A percentile compares a stretch with the other conserved stretches of the same genome.
These are phyloP conservation scores for Penicillium taxi DNA, from an alignment of 495 filamentous ascomycete species.

Conservation along the genomic window DNA sequence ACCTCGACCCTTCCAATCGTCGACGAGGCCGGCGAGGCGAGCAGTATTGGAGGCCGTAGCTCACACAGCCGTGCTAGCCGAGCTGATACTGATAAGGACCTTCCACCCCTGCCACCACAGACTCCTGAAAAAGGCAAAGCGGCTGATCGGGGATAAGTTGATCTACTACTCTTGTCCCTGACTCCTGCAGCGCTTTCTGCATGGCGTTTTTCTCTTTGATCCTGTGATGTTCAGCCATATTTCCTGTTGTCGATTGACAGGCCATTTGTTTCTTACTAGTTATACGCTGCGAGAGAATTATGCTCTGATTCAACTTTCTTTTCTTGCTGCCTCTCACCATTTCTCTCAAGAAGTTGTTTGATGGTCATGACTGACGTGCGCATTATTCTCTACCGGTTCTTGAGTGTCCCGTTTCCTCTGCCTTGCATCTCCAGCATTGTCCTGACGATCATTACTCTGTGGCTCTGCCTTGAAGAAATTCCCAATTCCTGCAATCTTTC, in stretches of 20 bases:
- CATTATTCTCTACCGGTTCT: conserved; percentile 20
- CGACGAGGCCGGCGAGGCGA: conserved; percentile 79
- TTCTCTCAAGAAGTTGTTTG: conserved; percentile 19
- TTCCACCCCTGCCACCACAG: conserved; percentile 43
- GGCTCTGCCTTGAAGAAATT: conserved; percentile 8
- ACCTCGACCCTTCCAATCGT: conserved; percentile 80
- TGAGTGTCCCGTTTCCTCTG: conserved; percentile 13
- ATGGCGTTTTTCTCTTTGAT: conserved; percentile 16
- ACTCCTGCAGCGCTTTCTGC: not conserved
- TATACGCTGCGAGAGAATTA: no score
- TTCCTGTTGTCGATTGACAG: conserved; percentile 23
- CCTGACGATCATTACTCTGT: conserved; percentile 1
- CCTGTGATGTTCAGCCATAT: conserved; percentile 20
- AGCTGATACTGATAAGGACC: conserved; percentile 38
- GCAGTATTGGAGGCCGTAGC: conserved; percentile 54
- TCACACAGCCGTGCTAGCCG: conserved; percentile 30
- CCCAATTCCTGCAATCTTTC: not conserved
- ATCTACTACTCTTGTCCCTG: not conserved
- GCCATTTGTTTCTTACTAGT: conserved; percentile 10
- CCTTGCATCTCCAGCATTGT: not conserved
- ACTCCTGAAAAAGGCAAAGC: conserved; percentile 23
- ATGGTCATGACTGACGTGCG: conserved; percentile 36
- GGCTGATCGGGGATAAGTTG: conserved; percentile 12
- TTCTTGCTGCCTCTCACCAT: conserved; percentile 7
- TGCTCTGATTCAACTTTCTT: no score